Evolutionary conservation across 164 flowering plant species (phyloP).

Genomic region (Buxus sempervirens): DNA sequence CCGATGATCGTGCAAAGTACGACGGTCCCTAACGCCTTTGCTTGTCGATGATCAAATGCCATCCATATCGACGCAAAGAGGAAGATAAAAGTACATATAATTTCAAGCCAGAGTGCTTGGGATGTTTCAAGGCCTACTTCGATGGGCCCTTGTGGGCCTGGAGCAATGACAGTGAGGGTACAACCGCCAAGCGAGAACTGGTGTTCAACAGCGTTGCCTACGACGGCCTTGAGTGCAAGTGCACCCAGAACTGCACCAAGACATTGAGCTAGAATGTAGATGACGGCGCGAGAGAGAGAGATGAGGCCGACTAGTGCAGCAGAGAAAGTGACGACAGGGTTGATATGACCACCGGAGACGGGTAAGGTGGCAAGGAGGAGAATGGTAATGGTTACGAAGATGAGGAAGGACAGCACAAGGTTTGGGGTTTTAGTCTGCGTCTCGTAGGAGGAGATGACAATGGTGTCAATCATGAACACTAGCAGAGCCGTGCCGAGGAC

Average conservation of each 20-base stretch:
- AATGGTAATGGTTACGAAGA: constrained; percentile 32
- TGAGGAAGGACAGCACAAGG: constrained; percentile 31
- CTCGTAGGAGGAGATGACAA: constrained; percentile 45
- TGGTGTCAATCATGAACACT: constrained; percentile 48
- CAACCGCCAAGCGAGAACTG: constrained; percentile 56
- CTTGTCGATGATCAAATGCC: constrained; percentile 46
- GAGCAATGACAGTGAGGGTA: constrained; percentile 39
- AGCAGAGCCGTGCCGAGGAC: constrained; percentile 50
- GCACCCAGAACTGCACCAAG: constrained; percentile 50
- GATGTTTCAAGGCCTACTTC: constrained; percentile 30
- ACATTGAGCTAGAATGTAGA: constrained; percentile 57
- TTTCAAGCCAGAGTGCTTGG: constrained; percentile 51
- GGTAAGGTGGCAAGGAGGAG: constrained; percentile 49
- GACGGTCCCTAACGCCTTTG: constrained; percentile 33
- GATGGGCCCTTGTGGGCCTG: constrained; percentile 42
- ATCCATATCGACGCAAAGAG: constrained; percentile 45
- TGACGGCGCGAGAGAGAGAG: constrained; percentile 39
- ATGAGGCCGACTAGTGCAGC: constrained; percentile 46
- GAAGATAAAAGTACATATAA: constrained; percentile 45
- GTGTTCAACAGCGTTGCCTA: constrained; percentile 25
- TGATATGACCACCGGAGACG: constrained; percentile 62
- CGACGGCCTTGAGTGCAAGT: constrained; percentile 46
- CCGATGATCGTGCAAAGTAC: constrained; percentile 35
- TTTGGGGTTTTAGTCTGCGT: constrained; percentile 36
- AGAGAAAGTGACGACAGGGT: constrained; percentile 44